Conservation (phyloP, 2,329 filamentous ascomycete species). For the Hymenotorrendiella dingleyae region DNA sequence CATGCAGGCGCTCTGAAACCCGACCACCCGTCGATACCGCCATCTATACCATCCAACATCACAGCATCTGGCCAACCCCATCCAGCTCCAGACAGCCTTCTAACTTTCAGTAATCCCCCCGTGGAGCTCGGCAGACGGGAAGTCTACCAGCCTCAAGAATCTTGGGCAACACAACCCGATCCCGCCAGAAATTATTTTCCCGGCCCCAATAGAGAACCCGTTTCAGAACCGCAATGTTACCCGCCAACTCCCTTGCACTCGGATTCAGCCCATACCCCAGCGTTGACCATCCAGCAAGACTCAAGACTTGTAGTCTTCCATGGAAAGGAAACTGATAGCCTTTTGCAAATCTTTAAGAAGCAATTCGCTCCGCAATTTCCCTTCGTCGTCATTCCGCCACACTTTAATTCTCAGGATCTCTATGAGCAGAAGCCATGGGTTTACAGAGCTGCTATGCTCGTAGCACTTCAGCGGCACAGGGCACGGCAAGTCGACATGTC, state of each 20-base stretch:
- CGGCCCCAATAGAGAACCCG: no score
- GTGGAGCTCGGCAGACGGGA: not conserved
- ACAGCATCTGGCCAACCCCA: not conserved
- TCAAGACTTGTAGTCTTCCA: not conserved
- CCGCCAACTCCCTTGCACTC: no score
- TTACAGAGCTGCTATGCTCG: constrained; percentile 13
- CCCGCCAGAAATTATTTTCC: no score
- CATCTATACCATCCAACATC: constrained; percentile 2
- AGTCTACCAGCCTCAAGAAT: not conserved
- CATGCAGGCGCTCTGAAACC: constrained; percentile 8
- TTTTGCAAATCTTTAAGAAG: constrained; percentile 13
- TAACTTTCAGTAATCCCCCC: not conserved
- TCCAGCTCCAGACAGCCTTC: not conserved
- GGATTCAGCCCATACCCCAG: no score
- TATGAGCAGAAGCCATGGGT: constrained; percentile 16
- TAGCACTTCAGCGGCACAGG: constrained; percentile 13
- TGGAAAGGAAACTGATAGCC: constrained; percentile 7
- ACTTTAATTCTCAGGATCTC: constrained; percentile 11
- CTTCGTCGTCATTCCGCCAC: constrained; percentile 15
- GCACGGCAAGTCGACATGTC: constrained; percentile 12
- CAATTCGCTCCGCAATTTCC: constrained; percentile 16
- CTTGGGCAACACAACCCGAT: not conserved
- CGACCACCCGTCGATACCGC: constrained; percentile 3
- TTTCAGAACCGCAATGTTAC: no score
- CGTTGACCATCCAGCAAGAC: no score